phyloP scores from a whole-genome alignment of 208 protist species.

The Leishmania martiniquensis region DNA sequence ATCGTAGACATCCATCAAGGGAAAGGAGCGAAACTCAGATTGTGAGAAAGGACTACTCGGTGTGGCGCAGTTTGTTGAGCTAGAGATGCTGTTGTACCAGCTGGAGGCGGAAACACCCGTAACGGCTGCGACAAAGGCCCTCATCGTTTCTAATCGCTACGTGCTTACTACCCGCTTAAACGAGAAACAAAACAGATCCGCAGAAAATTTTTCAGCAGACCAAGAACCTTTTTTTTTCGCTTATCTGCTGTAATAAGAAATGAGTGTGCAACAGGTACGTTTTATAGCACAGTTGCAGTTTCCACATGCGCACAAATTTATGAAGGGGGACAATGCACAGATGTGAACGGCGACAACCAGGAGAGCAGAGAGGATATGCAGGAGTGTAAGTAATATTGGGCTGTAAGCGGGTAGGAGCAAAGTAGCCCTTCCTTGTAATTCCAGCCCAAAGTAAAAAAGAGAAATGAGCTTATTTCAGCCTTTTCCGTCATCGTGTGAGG shows the following conservation, averaged over 20 bases:
- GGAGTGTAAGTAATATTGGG: not conserved
- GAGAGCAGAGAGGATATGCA: not conserved
- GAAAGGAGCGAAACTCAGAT: slow-evolving; percentile 76
- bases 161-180: slow-evolving; percentile 6
- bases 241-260: not conserved
- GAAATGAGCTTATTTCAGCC: not conserved
- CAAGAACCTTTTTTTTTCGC: not conserved
- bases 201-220: not conserved
- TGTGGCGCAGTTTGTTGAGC: slow-evolving; percentile 40
- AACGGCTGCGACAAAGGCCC: slow-evolving; percentile 58
- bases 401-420: not conserved
- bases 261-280: not conserved
- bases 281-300: too few species aligned
- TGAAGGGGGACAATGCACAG: not conserved
- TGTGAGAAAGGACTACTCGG: slow-evolving; percentile 74
- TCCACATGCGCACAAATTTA: not conserved
- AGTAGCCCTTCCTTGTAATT: not conserved
- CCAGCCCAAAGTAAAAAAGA: not conserved
- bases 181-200: slow-evolving; percentile 1
- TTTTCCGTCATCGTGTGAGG: not conserved
- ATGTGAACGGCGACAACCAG: not conserved
- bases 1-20: slow-evolving; percentile 80
- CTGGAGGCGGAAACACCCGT: slow-evolving; percentile 58
- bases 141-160: slow-evolving; percentile 46
- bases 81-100: slow-evolving; percentile 47